Evolutionary conservation across 2,329 filamentous ascomycete genomes (phyloP), one percentile per base, ranked within the genome.

Genomic region (Beauveria sp.): DNA sequence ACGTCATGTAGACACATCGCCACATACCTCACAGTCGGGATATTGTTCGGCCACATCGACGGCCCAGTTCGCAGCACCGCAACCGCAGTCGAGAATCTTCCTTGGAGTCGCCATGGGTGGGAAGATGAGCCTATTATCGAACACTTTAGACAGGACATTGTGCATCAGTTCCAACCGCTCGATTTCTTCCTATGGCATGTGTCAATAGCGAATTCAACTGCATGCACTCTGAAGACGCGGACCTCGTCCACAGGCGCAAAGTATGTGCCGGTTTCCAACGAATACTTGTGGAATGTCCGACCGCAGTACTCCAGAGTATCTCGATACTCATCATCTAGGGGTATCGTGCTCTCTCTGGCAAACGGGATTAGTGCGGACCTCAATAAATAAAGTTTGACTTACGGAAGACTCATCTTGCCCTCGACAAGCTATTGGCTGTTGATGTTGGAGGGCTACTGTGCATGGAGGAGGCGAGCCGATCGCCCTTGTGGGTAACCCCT

Each of bases 231-330:
- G 60, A 57, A 42, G 24, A 62, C 38, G 67, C 75, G 67, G 78
- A 90, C 89, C 79, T 90, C 87, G 69, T 91, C 89, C 62, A 89
- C 78, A 9, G 89, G 89, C 51, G 79, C 83, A 67, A 89, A 87
- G 70, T 89, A 89, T 64, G 84, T 81, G 42, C 77, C 78, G 66
- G 88, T 84, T 34, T 86, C 80, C 59, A 91, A 72, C 22, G 88
- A 82, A 74, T 87, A 86, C 69, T 81, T 80, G 66, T 91, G 88
- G 71, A 85, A 91, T 52, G 81, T 79, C 69, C 89, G 81, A 64
- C 85, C 85, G 71, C 87, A 78, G 66, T 87, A 76, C 18, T 78
- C 76, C 63, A 88, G 74, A 5, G 83, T 86, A 68, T 87, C 81
- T 66, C 83, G 76, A 69, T 83, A 84, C 50, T 75, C 75, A 60